Evolutionary conservation across 352 stramenopile genomes (phyloP).

Genomic region (Globisporangium polare): DNA sequence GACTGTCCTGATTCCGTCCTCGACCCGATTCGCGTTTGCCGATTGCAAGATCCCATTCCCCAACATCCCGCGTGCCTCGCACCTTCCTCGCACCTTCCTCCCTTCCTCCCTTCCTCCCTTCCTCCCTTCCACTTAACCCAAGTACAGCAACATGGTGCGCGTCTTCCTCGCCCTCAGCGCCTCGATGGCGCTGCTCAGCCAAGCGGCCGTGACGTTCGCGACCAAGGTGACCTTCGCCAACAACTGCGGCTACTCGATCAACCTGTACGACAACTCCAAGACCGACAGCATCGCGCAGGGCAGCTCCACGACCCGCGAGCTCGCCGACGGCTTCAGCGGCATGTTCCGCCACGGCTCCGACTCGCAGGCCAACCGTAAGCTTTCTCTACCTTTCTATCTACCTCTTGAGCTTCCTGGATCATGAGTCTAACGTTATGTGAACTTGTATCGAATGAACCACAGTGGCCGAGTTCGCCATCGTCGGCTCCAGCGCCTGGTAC

Average conservation of each 20-base stretch:
- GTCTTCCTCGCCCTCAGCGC: constrained; percentile 37
- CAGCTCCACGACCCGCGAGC: constrained; percentile 28
- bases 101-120: not conserved
- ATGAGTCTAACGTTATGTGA: not conserved
- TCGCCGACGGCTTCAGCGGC: constrained; percentile 38
- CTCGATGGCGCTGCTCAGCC: constrained; percentile 25
- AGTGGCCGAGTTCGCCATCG: constrained; percentile 48
- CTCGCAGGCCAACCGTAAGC: constrained; percentile 34
- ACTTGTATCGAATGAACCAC: not conserved
- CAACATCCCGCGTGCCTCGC: constrained; percentile 11
- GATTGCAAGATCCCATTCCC: constrained; percentile 3
- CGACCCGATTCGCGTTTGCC: not conserved
- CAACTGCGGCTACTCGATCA: constrained; percentile 41
- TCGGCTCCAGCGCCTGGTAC: constrained; percentile 47
- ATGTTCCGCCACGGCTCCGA: constrained; percentile 59
- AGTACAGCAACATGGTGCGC: constrained; percentile 28
- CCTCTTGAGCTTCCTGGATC: not conserved
- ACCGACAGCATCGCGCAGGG: constrained; percentile 35
- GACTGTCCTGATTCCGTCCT: not conserved
- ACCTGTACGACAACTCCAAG: constrained; percentile 53
- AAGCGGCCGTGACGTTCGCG: constrained; percentile 27
- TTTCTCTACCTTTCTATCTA: not conserved
- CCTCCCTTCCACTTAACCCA: not conserved
- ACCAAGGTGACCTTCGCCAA: constrained; percentile 48
- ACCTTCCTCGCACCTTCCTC: not conserved